These are phyloP conservation scores for Phytophthora nicotianae DNA, from an alignment of 352 stramenopile genomes.

Conservation along the genomic window DNA sequence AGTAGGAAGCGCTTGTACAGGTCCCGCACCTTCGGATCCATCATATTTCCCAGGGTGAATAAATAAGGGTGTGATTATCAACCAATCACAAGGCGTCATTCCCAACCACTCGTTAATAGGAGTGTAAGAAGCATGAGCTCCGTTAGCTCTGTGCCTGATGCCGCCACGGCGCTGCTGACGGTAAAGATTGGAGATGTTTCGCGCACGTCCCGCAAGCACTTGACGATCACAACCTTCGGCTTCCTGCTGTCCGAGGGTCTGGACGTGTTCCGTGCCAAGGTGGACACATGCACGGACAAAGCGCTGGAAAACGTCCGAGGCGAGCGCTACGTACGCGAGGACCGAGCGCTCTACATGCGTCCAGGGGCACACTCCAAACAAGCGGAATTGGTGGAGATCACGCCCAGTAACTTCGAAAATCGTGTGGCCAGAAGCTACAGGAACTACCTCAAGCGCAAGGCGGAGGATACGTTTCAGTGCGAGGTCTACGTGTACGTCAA, in stretches of 20 bases:
- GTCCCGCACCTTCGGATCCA: slow-evolving; percentile 94
- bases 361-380: slow-evolving; percentile 81
- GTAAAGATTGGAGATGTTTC: slow-evolving; percentile 79
- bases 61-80: slow-evolving; percentile 2
- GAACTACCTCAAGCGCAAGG: slow-evolving; percentile 82
- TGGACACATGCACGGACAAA: slow-evolving; percentile 58
- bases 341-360: slow-evolving; percentile 77
- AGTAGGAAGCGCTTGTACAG: slow-evolving; percentile 95
- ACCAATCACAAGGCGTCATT: neutral
- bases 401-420: slow-evolving; percentile 65
- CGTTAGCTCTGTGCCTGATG: slow-evolving; percentile 51
- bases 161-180: slow-evolving; percentile 66
- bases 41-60: slow-evolving; percentile 31
- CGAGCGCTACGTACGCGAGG: slow-evolving; percentile 62
- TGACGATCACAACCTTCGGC: slow-evolving; percentile 61
- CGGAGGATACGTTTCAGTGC: slow-evolving; percentile 61
- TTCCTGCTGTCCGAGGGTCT: slow-evolving; percentile 78
- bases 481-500: slow-evolving; percentile 78
- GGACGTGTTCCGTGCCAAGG: slow-evolving; percentile 74
- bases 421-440: slow-evolving; percentile 74
- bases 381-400: slow-evolving; percentile 76
- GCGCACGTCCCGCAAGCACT: slow-evolving; percentile 72
- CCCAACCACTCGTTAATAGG: slow-evolving; percentile 9
- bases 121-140: slow-evolving; percentile 24
- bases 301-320: slow-evolving; percentile 49